These are phyloP conservation scores for Thermochaetoides thermophila DNA, from an alignment of 495 filamentous ascomycete species.

Conservation along the genomic window DNA sequence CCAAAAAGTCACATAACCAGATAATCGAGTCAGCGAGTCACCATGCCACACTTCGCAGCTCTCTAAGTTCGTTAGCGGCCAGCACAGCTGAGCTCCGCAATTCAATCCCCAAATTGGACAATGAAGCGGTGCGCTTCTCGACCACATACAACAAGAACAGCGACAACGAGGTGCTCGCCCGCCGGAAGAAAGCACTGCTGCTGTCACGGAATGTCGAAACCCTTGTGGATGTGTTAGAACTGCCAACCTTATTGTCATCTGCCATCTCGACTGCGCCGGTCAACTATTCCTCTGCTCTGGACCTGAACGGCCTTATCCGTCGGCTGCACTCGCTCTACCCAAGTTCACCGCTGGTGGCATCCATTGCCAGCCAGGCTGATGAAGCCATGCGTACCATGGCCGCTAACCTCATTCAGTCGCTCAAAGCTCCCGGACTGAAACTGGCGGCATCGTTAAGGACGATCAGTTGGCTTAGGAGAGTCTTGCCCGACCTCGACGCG, in stretches of 20 bases:
- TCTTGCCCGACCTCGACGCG: constrained; percentile 57
- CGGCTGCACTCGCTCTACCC: constrained; percentile 73
- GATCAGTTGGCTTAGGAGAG: constrained; percentile 77
- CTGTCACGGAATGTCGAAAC: constrained; percentile 79
- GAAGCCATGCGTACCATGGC: constrained; percentile 83
- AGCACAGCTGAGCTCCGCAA: constrained; percentile 50
- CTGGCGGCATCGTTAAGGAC: constrained; percentile 84
- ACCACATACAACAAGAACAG: constrained; percentile 62
- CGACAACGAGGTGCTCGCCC: constrained; percentile 54
- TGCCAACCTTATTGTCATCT: constrained; percentile 72
- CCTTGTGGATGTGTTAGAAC: constrained; percentile 78
- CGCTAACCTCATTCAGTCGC: constrained; percentile 60
- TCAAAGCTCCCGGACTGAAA: constrained; percentile 67
- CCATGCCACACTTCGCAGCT: constrained; percentile 51
- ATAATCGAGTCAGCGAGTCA: constrained; percentile 69
- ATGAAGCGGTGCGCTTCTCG: constrained; percentile 63
- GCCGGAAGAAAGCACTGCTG: constrained; percentile 70
- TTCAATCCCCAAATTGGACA: constrained; percentile 66
- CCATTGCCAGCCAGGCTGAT: constrained; percentile 65
- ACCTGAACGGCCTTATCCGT: constrained; percentile 87
- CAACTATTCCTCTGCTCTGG: constrained; percentile 81
- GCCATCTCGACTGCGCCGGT: constrained; percentile 30
- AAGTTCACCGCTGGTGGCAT: constrained; percentile 54
- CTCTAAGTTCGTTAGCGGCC: constrained; percentile 51
- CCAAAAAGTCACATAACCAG: constrained; percentile 79